A percentile compares a stretch with the other conserved stretches of the same genome.
Evolutionary conservation across 371 early-diverging fungal genomes (phyloP).

Genomic region (Rhizopus microsporus): DNA sequence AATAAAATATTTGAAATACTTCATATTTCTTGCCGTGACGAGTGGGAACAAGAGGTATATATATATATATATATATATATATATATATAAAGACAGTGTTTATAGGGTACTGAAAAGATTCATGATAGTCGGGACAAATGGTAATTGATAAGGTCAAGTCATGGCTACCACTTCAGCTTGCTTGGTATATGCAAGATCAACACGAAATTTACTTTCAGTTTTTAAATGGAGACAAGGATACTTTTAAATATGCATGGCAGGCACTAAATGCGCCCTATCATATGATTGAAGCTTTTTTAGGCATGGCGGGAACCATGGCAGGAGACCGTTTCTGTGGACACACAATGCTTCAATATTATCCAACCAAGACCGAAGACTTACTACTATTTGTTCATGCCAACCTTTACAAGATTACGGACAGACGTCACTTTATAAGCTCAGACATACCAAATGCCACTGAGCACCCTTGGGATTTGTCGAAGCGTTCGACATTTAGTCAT

Average conservation of each 20-base stretch:
- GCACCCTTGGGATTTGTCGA: slow-evolving; percentile 39
- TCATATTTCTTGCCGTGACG: slow-evolving; percentile 36
- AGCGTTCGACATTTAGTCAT: slow-evolving; percentile 31
- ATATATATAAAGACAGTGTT: neutral
- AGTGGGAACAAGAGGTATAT: slow-evolving; percentile 52
- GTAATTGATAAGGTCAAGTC: slow-evolving; percentile 39
- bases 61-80: neutral
- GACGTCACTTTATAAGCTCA: slow-evolving; percentile 23
- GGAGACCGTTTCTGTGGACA: slow-evolving; percentile 44
- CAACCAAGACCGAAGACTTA: slow-evolving; percentile 8
- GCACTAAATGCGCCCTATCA: slow-evolving; percentile 34
- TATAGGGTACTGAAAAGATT: neutral
- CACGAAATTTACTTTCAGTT: slow-evolving; percentile 46
- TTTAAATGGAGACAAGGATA: slow-evolving; percentile 52
- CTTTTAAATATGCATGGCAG: slow-evolving; percentile 51
- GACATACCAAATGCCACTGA: slow-evolving; percentile 13
- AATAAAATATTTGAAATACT: slow-evolving; percentile 45
- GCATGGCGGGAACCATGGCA: slow-evolving; percentile 43
- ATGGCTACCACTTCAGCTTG: slow-evolving; percentile 44
- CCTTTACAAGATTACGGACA: slow-evolving; percentile 42
- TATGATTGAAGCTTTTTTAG: slow-evolving; percentile 41
- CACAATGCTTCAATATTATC: slow-evolving; percentile 46
- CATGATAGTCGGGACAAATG: slow-evolving; percentile 47
- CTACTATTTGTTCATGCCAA: slow-evolving; percentile 49
- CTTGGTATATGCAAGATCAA: slow-evolving; percentile 48